Evolutionary conservation across 192 early-diverging fungal genomes (phyloP).

Genomic region (Geranomyces variabilis): DNA sequence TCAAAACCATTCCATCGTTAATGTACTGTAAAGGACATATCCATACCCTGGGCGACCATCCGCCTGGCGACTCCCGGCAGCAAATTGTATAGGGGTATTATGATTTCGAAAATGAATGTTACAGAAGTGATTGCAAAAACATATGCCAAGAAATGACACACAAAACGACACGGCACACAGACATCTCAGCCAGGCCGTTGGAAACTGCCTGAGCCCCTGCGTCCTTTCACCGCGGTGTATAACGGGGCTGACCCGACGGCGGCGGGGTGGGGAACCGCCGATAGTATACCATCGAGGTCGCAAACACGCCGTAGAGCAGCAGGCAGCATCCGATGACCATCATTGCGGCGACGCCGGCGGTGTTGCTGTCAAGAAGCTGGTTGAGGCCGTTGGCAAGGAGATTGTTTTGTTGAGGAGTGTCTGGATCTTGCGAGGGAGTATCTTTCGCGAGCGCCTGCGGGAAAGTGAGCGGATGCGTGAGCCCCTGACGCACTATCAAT

Average conservation of each 20-base stretch:
- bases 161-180: too few species aligned
- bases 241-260: slow-evolving; percentile 11
- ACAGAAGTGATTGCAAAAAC: too few species aligned
- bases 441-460: neutral
- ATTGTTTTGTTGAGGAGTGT: slow-evolving; percentile 2
- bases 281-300: neutral
- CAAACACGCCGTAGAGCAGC: neutral
- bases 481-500: neutral
- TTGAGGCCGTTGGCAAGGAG: slow-evolving; percentile 20
- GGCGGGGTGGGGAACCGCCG: slow-evolving; percentile 33
- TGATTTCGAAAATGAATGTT: too few species aligned
- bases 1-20: too few species aligned
- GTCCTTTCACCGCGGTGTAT: neutral
- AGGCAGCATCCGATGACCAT: slow-evolving; percentile 23
- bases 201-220: too few species aligned
- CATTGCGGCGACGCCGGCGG: slow-evolving; percentile 16
- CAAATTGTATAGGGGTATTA: too few species aligned
- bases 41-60: too few species aligned
- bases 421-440: neutral
- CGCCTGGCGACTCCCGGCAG: too few species aligned
- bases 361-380: neutral
- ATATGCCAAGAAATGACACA: too few species aligned
- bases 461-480: neutral
- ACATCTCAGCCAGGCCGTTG: too few species aligned
- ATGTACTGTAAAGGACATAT: too few species aligned